Evolutionary conservation across 768 basidiomycete species (phyloP).

Genomic region (Boletus tylopilopsis): DNA sequence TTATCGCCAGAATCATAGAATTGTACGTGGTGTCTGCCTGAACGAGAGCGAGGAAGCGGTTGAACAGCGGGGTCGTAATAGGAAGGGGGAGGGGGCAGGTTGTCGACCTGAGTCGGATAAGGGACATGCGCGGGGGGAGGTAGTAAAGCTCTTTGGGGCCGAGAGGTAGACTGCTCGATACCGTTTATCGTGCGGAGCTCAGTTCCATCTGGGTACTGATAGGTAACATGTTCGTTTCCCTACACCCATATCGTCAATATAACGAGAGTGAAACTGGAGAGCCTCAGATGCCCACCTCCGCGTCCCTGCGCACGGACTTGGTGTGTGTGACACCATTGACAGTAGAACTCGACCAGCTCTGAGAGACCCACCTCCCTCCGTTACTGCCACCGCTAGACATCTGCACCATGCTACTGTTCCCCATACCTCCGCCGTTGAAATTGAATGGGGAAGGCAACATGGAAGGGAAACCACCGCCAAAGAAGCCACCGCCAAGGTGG

Average conservation of each 20-base stretch:
- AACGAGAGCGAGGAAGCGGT: conserved; percentile 11
- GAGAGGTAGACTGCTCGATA: conserved; percentile 37
- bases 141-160: conserved; percentile 12
- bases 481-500: conserved; percentile 13
- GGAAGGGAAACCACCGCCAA: conserved; percentile 6
- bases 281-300: conserved; percentile 43
- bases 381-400: conserved; percentile 6
- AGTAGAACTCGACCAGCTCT: conserved; percentile 53
- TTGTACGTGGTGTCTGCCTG: conserved; percentile 18
- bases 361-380: conserved; percentile 41
- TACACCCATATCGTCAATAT: conserved; percentile 25
- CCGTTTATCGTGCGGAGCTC: conserved; percentile 69
- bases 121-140: neutral
- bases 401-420: conserved; percentile 10
- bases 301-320: conserved; percentile 52
- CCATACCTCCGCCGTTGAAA: conserved; percentile 15
- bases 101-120: neutral
- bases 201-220: conserved; percentile 63
- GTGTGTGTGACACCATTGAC: conserved; percentile 68
- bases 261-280: neutral
- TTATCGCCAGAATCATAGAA: conserved; percentile 9
- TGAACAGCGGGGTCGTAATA: conserved; percentile 19
- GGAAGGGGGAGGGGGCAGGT: conserved; percentile 15
- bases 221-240: conserved; percentile 75
- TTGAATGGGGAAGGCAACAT: conserved; percentile 7